A percentile compares a stretch with the other conserved stretches of the same genome.
phyloP scores from a whole-genome alignment of 2,329 filamentous ascomycete species.

The Fusarium sacchari region DNA sequence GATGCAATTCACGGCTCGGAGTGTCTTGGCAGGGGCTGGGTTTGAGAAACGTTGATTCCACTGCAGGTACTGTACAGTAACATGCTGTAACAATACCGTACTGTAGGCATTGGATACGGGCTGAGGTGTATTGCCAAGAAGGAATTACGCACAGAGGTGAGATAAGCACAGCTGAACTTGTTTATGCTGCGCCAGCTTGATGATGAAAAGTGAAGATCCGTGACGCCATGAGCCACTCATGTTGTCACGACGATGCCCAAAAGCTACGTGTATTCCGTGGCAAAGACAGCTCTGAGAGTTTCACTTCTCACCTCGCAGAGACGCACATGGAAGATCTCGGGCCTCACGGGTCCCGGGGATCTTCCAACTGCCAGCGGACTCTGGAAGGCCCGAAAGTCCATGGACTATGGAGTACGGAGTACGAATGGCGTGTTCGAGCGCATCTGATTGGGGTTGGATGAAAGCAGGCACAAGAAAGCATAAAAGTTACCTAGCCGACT shows the following conservation, averaged over 20 bases:
- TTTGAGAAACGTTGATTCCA: slow-evolving; percentile 15
- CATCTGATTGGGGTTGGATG: background rate
- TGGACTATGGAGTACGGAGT: too few relatives aligned
- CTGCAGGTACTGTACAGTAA: background rate
- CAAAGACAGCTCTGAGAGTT: background rate
- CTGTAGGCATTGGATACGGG: background rate
- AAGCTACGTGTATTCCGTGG: slow-evolving; percentile 21
- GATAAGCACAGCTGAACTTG: slow-evolving; percentile 13
- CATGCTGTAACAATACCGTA: background rate
- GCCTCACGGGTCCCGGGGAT: slow-evolving; percentile 1
- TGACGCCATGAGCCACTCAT: slow-evolving; percentile 30
- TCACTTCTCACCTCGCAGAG: background rate
- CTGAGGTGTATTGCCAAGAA: slow-evolving; percentile 10
- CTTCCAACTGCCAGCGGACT: slow-evolving; percentile 8
- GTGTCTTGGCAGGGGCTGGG: slow-evolving; percentile 40
- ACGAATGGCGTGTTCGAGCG: background rate
- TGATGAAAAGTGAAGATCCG: slow-evolving; percentile 33
- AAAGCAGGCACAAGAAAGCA: background rate
- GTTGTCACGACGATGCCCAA: slow-evolving; percentile 12
- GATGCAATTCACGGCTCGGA: slow-evolving; percentile 31
- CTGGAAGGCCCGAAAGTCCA: slow-evolving; percentile 27
- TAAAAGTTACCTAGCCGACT: slow-evolving; percentile 2
- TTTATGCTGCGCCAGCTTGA: slow-evolving; percentile 15
- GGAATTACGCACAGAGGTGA: slow-evolving; percentile 7
- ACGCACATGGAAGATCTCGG: slow-evolving; percentile 7